phyloP scores from a whole-genome alignment of 768 basidiomycete species.

The Tylopilus felleus region DNA sequence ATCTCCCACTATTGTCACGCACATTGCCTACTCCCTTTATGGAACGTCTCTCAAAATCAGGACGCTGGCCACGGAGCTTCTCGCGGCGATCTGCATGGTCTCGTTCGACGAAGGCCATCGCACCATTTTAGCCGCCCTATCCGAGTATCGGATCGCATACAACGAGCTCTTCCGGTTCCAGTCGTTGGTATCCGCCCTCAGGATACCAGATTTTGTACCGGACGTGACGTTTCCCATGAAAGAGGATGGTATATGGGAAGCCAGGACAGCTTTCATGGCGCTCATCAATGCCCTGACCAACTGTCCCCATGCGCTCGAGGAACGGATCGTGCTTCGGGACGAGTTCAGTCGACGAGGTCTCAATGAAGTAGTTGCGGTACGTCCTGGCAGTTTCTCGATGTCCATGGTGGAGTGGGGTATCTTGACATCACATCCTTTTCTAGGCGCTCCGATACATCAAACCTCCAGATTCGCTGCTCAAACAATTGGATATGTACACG shows the following conservation, averaged over 20 bases:
- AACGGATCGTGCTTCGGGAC: constrained; percentile 73
- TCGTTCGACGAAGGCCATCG: constrained; percentile 68
- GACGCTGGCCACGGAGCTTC: constrained; percentile 66
- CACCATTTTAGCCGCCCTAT: constrained; percentile 71
- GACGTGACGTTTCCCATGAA: constrained; percentile 42
- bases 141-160: constrained; percentile 70
- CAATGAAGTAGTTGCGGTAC: constrained; percentile 79
- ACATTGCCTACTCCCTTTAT: constrained; percentile 70
- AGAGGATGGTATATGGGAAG: constrained; percentile 79
- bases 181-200: constrained; percentile 61
- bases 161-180: constrained; percentile 81
- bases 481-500: constrained; percentile 74
- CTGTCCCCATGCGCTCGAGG: constrained; percentile 73
- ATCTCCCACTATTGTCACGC: constrained; percentile 62
- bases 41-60: constrained; percentile 65
- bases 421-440: neutral
- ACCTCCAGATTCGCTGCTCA: constrained; percentile 76
- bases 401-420: neutral
- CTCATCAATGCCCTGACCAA: constrained; percentile 71
- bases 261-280: constrained; percentile 69
- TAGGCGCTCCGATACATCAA: constrained; percentile 73
- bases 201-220: constrained; percentile 44
- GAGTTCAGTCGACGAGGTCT: constrained; percentile 80
- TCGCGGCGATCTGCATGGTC: constrained; percentile 81
- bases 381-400: constrained; percentile 28